Evolutionary conservation across 306 rosid genomes (phyloP), one percentile per base, ranked within the genome.

Genomic region (Fragaria nilgerrensis): DNA sequence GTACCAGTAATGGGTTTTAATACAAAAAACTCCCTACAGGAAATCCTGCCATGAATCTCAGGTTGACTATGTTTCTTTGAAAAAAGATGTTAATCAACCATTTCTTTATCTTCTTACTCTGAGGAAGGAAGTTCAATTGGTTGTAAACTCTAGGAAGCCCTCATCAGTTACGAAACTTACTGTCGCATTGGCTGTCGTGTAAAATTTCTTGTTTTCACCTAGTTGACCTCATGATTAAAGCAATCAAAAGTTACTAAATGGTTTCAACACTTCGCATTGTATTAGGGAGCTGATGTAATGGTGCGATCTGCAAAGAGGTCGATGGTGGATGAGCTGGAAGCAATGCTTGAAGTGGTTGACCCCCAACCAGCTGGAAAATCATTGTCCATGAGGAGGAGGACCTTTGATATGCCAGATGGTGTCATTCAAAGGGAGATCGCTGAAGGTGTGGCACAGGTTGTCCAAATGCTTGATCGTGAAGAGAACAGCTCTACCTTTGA

Each of bases 301-400:
- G 92, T 93, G 77, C 85, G 96, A 68, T 63, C 90, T 76, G 91
- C 97, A 0, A 91, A 88, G 95, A 90, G 85, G 81, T 90, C 94
- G 13, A 94, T 94, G 85, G 85, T 90, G 84, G 89, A 90, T 67
- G 98, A 94, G 88, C 89, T 94, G 82, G 98, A 94, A 87, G 96
- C 94, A 39, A 91, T 94, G 92, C 92, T 94, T 41, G 96, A 94
- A 43, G 96, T 84, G 77, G 88, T 90, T 36, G 98, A 94, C 80
- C 96, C 97, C 44, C 97, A 94, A 85, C 97, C 97, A 36, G 36
- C 77, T 36, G 86, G 89, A 82, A 90, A 78, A 81, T 87, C 97
- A 16, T 77, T 79, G 12, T 94, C 98, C 70, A 72, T 93, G 74
- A 89, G 84, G 47, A 89, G 96, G 81, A 91, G 98, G 82, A 88